Evolutionary conservation across 495 filamentous ascomycete species (phyloP).

Genomic region (Daldinia bambusicola): DNA sequence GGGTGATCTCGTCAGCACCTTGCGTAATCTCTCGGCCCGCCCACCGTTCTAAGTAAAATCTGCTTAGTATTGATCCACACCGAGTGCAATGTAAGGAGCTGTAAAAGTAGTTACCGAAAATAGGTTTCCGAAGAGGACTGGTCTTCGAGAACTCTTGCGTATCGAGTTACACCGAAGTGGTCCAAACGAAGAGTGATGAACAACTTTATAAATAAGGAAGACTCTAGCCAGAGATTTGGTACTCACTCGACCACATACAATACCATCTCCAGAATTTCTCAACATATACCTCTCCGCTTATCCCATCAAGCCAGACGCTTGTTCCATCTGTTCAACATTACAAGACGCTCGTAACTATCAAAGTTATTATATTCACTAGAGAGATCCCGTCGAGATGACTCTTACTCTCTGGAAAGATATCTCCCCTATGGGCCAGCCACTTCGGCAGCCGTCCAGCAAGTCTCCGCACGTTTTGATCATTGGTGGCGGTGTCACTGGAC

Average conservation of each 20-base stretch:
- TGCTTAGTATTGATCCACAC: not conserved
- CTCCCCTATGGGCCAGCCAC: conserved; percentile 43
- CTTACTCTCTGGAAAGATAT: conserved; percentile 50
- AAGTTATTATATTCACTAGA: conserved; percentile 5
- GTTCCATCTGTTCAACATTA: not conserved
- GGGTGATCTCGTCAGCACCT: conserved; percentile 23
- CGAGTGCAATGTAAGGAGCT: not conserved
- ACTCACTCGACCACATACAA: not conserved
- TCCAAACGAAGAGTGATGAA: not conserved
- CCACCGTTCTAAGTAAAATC: conserved; percentile 5
- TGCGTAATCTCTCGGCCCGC: conserved; percentile 16
- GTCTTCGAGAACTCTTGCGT: not conserved
- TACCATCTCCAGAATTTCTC: not conserved
- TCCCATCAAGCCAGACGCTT: not conserved
- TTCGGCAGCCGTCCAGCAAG: conserved; percentile 39
- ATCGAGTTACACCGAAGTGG: not conserved
- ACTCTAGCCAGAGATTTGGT: not conserved
- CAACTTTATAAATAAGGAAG: not conserved
- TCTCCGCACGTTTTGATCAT: conserved; percentile 56
- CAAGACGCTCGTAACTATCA: conserved; percentile 5
- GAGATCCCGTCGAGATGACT: conserved; percentile 32
- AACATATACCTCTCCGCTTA: not conserved
- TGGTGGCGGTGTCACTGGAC: conserved; percentile 59
- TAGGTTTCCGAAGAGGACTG: conserved; percentile 6
- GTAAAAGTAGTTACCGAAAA: conserved; percentile 1